phyloP scores from a whole-genome alignment of 805 yeast genomes.

The Metschnikowia drakensbergensis region DNA sequence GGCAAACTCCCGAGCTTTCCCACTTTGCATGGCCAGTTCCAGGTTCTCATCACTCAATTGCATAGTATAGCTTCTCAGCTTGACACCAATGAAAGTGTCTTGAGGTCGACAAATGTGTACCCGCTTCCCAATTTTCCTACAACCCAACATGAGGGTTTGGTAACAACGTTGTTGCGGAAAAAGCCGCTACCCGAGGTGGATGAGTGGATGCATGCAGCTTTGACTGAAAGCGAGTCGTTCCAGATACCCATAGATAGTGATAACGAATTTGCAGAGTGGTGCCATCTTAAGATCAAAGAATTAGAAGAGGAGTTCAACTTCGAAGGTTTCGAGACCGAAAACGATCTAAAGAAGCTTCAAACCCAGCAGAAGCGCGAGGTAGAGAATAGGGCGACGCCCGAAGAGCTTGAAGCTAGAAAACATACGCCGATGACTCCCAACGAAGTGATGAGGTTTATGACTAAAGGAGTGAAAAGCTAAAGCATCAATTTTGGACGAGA shows the following conservation, averaged over 20 bases:
- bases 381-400: slow-evolving; percentile 16
- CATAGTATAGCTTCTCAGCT: slow-evolving; percentile 71
- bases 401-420: slow-evolving; percentile 20
- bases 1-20: slow-evolving; percentile 47
- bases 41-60: slow-evolving; percentile 77
- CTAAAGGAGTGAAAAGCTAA: slow-evolving; percentile 24
- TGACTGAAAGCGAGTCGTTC: slow-evolving; percentile 18
- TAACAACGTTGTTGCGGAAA: slow-evolving; percentile 81
- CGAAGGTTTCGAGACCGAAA: slow-evolving; percentile 55
- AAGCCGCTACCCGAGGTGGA: slow-evolving; percentile 88
- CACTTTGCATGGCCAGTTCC: slow-evolving; percentile 78
- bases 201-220: slow-evolving; percentile 61
- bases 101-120: slow-evolving; percentile 69
- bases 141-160: slow-evolving; percentile 72
- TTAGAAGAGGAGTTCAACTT: slow-evolving; percentile 55
- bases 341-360: slow-evolving; percentile 37
- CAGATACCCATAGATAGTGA: slow-evolving; percentile 36
- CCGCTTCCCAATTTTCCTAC: slow-evolving; percentile 87
- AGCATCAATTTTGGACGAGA: background rate
- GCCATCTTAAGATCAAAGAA: slow-evolving; percentile 50
- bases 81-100: slow-evolving; percentile 52
- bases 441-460: slow-evolving; percentile 38
- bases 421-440: slow-evolving; percentile 31
- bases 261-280: slow-evolving; percentile 70
- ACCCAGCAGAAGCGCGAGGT: slow-evolving; percentile 33